Evolutionary conservation across 1,284 basidiomycete species (phyloP).

Genomic region (Rhodotorula sp.): DNA sequence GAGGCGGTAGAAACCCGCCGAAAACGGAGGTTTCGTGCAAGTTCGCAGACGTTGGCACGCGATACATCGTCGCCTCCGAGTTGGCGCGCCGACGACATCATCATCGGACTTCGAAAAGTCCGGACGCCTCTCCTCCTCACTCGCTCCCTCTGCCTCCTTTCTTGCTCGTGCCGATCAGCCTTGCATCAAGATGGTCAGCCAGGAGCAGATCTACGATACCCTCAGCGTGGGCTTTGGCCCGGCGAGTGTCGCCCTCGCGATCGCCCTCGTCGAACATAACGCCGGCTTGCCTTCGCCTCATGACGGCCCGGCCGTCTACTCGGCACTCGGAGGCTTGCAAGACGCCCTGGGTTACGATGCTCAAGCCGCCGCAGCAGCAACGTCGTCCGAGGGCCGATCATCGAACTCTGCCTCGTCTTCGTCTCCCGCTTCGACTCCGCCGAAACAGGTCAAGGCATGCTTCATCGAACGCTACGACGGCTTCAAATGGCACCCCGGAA

Average conservation of each 20-base stretch:
- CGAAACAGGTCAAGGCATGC: slow-evolving; percentile 47
- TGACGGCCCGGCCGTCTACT: slow-evolving; percentile 6
- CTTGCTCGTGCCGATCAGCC: too few species aligned
- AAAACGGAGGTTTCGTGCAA: too few species aligned
- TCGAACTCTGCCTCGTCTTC: too few species aligned
- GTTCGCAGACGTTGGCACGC: too few species aligned
- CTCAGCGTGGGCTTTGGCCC: slow-evolving; percentile 63
- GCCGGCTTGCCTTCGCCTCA: not conserved
- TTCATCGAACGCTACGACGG: slow-evolving; percentile 56
- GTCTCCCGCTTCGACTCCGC: not conserved
- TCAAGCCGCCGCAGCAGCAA: not conserved
- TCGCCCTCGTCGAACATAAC: slow-evolving; percentile 56
- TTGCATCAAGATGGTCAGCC: not conserved
- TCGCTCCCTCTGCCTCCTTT: too few species aligned
- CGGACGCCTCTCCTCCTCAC: too few species aligned
- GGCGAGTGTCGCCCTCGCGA: slow-evolving; percentile 60
- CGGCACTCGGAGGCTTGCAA: slow-evolving; percentile 34
- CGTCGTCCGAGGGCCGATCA: too few species aligned
- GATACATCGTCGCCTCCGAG: too few species aligned
- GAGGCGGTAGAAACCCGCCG: too few species aligned
- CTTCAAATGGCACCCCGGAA: slow-evolving; percentile 56
- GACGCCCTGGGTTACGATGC: slow-evolving; percentile 18
- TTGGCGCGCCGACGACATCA: too few species aligned
- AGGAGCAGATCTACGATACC: slow-evolving; percentile 52
- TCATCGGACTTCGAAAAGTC: too few species aligned